Percentiles rank a stretch among this genome's conserved stretches.
Evolutionary conservation across 2,329 filamentous ascomycete species (phyloP).

Genomic region (Diaporthe humulicola): DNA sequence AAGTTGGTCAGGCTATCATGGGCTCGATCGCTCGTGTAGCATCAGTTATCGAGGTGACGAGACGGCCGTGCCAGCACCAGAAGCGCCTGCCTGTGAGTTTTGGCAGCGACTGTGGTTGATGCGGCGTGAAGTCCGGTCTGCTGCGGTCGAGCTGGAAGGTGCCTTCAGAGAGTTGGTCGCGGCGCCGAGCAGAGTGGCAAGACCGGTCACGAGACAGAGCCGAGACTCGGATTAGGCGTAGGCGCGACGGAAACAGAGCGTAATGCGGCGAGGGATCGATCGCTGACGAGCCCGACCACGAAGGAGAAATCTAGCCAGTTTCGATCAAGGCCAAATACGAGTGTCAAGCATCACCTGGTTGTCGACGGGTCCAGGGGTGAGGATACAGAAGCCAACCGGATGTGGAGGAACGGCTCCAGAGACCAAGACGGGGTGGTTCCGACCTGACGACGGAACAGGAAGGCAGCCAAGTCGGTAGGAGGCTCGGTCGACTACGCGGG

Average conservation of each 20-base stretch:
- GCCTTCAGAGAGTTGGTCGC: constrained; percentile 29
- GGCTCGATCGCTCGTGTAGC: constrained; percentile 13
- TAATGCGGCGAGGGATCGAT: constrained; percentile 9
- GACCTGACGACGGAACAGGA: not conserved
- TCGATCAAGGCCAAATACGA: not conserved
- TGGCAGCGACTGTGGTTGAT: not conserved
- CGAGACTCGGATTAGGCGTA: constrained; percentile 13
- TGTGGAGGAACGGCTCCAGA: not conserved
- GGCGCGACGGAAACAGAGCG: constrained; percentile 16
- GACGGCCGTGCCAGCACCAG: constrained; percentile 3
- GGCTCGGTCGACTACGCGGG: constrained; percentile 10
- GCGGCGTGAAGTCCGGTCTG: constrained; percentile 6
- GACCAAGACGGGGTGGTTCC: not conserved
- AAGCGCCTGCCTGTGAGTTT: not conserved
- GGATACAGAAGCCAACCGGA: constrained; percentile 13
- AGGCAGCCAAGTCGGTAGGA: not conserved
- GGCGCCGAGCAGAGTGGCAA: constrained; percentile 34
- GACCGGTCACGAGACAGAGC: constrained; percentile 33
- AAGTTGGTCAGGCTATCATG: constrained; percentile 36
- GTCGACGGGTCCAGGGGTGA: not conserved
- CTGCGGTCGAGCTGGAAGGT: constrained; percentile 17
- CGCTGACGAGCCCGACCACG: not conserved
- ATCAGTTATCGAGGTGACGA: not conserved
- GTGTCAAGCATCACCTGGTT: constrained; percentile 15
- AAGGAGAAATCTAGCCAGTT: constrained; percentile 6